phyloP scores from a whole-genome alignment of 2,329 filamentous ascomycete genomes.

The Daldinia eschscholtzii region DNA sequence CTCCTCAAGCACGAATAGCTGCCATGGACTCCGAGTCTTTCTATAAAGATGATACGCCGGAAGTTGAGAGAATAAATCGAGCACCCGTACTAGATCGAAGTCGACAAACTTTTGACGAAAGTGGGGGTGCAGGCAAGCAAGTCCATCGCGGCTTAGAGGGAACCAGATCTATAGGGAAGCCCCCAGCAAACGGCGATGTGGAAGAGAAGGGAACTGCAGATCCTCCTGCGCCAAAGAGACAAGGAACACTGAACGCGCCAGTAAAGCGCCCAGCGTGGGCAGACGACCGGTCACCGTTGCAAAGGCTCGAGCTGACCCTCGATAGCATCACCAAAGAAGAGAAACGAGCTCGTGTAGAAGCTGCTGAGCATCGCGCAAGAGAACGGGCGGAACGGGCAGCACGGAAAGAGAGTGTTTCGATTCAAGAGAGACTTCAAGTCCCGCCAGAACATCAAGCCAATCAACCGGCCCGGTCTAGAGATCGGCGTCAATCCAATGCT shows the following conservation, averaged over 20 bases:
- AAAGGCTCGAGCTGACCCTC: constrained; percentile 91
- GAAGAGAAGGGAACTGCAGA: constrained; percentile 44
- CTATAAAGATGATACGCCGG: constrained; percentile 50
- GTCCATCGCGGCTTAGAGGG: constrained; percentile 38
- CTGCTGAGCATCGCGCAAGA: constrained; percentile 80
- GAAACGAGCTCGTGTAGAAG: constrained; percentile 85
- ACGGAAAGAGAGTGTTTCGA: constrained; percentile 41
- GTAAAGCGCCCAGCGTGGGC: constrained; percentile 72
- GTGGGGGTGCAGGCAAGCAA: constrained; percentile 35
- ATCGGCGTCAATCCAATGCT: constrained; percentile 45
- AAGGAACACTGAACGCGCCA: constrained; percentile 56
- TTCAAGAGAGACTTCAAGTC: constrained; percentile 35
- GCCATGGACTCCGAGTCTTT: constrained; percentile 53
- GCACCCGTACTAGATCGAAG: constrained; percentile 50
- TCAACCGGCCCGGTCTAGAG: constrained; percentile 54
- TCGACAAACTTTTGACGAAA: constrained; percentile 50
- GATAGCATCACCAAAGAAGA: constrained; percentile 96
- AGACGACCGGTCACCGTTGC: constrained; percentile 87
- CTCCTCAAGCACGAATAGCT: constrained; percentile 39
- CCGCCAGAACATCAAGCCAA: constrained; percentile 41
- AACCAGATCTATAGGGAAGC: constrained; percentile 47
- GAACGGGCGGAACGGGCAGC: constrained; percentile 73
- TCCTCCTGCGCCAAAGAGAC: constrained; percentile 52
- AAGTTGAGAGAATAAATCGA: constrained; percentile 43
- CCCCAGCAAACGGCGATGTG: constrained; percentile 48